These are phyloP conservation scores for Tephrocybe sp. DNA, from an alignment of 768 basidiomycete species.

Conservation along the genomic window DNA sequence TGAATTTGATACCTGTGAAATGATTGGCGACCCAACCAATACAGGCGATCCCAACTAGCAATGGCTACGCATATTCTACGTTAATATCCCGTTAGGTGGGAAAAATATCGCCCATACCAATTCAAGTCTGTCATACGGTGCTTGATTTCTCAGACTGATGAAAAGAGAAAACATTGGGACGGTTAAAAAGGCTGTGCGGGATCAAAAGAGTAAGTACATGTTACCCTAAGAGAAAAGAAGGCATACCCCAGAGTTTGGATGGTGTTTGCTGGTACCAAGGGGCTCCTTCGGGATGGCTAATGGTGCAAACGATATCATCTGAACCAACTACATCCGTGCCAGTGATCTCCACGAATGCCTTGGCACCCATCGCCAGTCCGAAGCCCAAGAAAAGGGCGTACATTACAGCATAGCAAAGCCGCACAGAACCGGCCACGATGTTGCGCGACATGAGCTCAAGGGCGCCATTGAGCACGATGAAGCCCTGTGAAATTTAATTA, in stretches of 20 bases:
- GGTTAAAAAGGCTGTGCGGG: slow-evolving; percentile 56
- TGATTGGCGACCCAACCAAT: slow-evolving; percentile 82
- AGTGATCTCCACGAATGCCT: slow-evolving; percentile 62
- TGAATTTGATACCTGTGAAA: slow-evolving; percentile 61
- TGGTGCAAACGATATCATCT: slow-evolving; percentile 60
- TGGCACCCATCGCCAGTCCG: slow-evolving; percentile 78
- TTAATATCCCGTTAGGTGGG: too few species aligned
- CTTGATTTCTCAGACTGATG: slow-evolving; percentile 65
- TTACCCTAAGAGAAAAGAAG: background rate
- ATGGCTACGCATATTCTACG: too few species aligned
- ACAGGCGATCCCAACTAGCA: slow-evolving; percentile 52
- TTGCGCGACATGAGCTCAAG: slow-evolving; percentile 81
- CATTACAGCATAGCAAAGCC: slow-evolving; percentile 75
- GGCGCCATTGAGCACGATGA: slow-evolving; percentile 69
- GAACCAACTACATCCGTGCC: slow-evolving; percentile 43
- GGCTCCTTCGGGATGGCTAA: slow-evolving; percentile 53
- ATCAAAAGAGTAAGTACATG: background rate
- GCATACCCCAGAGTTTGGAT: slow-evolving; percentile 69
- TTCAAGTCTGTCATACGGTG: slow-evolving; percentile 57
- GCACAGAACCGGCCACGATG: slow-evolving; percentile 82
- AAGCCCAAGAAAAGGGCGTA: slow-evolving; percentile 82
- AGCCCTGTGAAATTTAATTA: slow-evolving; percentile 37
- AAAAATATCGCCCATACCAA: slow-evolving; percentile 40
- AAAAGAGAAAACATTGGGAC: slow-evolving; percentile 71
- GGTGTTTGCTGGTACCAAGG: slow-evolving; percentile 79